Evolutionary conservation across 2,329 filamentous ascomycete species (phyloP), one percentile per base, ranked within the genome.

Genomic region (Trichoderma atrobrunneum): DNA sequence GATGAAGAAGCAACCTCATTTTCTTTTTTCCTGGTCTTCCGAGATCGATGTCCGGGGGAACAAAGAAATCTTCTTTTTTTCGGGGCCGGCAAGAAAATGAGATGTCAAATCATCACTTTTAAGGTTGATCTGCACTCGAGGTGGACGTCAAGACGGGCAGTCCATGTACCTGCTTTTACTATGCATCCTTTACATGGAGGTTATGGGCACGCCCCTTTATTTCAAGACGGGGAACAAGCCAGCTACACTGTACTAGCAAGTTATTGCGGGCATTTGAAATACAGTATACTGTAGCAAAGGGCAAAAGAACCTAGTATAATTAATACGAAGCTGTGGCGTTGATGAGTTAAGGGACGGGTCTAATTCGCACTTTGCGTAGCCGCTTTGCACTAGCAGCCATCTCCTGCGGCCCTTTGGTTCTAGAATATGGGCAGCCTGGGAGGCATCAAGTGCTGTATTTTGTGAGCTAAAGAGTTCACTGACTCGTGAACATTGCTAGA

Each of bases 241-340:
- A 43, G 39, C 39, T 36, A 43, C 39, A 43, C 39, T 43, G 54
- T 65, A 34, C 62, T 65, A 54, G 57, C 21, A 21, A 26, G 51
- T 65, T 34, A 54, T 30, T 54, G 28, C 62, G 43, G 62, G 28
- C 39, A 65, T 65, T 65, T 30, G 28, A 65, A 34, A 54, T 34
- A 54, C 12, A 26, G 32, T 54, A 51, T n/a, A 39, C 51, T 65
- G 36, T 54, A 54, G 62, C 3, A 36, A 65, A 21, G 39, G 32
- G 48, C n/a, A 65, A 65, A 65, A 65, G 28, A 54, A 36, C 43
- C 62, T 54, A 65, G 62, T 34, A 65, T 34, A 65, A 65, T 54
- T 65, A 65, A 65, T 54, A 65, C 48, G 48, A 54, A 24, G 48
- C 48, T 36, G 43, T 51, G 36, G 62, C 62, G 16, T 65, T 54